These are phyloP conservation scores for Misopates orontium DNA, from an alignment of 257 asterid species.

Conservation along the genomic window DNA sequence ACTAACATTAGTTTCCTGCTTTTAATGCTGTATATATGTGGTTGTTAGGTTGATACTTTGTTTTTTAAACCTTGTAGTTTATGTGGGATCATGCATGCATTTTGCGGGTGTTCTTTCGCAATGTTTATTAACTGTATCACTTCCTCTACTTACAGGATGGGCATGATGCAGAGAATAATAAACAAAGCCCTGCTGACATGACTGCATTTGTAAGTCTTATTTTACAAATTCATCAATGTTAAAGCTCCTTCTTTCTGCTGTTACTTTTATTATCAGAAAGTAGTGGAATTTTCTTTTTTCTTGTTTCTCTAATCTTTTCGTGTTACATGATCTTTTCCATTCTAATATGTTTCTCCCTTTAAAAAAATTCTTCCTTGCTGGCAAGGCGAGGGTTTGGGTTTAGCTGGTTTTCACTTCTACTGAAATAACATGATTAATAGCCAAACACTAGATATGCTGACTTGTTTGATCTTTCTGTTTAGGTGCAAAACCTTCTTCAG, in stretches of 20 bases:
- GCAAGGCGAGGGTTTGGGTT: background rate
- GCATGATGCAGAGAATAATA: slow-evolving; percentile 59
- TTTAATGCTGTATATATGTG: slow-evolving; percentile 1
- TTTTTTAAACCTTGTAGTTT: background rate
- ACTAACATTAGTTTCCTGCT: background rate
- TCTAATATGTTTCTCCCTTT: background rate
- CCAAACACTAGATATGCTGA: slow-evolving; percentile 24
- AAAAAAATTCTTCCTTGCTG: background rate
- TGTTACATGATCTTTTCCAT: background rate
- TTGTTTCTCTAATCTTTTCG: background rate
- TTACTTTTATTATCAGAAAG: background rate
- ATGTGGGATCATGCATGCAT: background rate
- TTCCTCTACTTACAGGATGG: slow-evolving; percentile 59
- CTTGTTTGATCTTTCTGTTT: slow-evolving; percentile 27
- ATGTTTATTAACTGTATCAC: background rate
- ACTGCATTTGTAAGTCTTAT: slow-evolving; percentile 70
- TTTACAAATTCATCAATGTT: background rate
- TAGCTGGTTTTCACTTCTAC: background rate
- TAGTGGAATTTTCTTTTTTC: background rate
- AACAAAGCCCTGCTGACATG: slow-evolving; percentile 82
- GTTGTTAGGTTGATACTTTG: background rate
- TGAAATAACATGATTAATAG: background rate
- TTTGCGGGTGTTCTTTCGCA: background rate
- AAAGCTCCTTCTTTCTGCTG: background rate
- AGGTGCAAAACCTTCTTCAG: slow-evolving; percentile 85